Evolutionary conservation across 2,329 filamentous ascomycete genomes (phyloP).

Genomic region (Exophiala viscosa): DNA sequence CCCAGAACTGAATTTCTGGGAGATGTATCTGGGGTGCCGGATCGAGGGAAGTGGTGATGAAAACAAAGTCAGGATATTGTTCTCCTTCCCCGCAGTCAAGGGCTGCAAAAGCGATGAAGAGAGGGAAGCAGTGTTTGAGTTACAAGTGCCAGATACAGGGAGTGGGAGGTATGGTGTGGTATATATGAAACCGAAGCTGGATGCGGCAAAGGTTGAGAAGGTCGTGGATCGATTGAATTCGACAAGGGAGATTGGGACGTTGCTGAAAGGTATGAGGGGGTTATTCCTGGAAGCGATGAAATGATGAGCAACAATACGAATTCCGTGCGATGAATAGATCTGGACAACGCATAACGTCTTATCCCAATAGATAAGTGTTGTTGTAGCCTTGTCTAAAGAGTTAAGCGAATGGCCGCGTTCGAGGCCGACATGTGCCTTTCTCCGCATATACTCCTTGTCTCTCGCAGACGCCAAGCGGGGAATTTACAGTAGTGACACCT

Average conservation of each 20-base stretch:
- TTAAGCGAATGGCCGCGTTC: conserved; percentile 3
- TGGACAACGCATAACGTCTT: too few relatives aligned
- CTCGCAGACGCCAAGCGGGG: neutral
- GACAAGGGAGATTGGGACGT: conserved; percentile 56
- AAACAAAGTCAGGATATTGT: conserved; percentile 86
- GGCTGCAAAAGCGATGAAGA: conserved; percentile 41
- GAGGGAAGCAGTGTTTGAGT: conserved; percentile 87
- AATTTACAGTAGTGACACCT: conserved; percentile 9
- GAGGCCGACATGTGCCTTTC: neutral
- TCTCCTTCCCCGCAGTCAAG: conserved; percentile 78
- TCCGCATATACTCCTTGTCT: neutral
- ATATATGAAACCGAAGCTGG: conserved; percentile 67
- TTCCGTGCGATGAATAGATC: too few relatives aligned
- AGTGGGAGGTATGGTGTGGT: conserved; percentile 80
- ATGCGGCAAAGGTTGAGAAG: conserved; percentile 51
- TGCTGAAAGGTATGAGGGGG: conserved; percentile 61
- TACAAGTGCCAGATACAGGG: conserved; percentile 60
- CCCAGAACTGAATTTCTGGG: conserved; percentile 94
- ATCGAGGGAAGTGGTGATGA: conserved; percentile 85
- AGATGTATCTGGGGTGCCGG: conserved; percentile 78
- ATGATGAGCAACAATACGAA: conserved; percentile 26
- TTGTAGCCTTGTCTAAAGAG: neutral
- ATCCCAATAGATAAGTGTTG: neutral
- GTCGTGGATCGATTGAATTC: conserved; percentile 58
- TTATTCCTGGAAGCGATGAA: conserved; percentile 57